These are phyloP conservation scores for Alternaria metachromatica DNA, from an alignment of 2,329 filamentous ascomycete genomes.

Conservation along the genomic window DNA sequence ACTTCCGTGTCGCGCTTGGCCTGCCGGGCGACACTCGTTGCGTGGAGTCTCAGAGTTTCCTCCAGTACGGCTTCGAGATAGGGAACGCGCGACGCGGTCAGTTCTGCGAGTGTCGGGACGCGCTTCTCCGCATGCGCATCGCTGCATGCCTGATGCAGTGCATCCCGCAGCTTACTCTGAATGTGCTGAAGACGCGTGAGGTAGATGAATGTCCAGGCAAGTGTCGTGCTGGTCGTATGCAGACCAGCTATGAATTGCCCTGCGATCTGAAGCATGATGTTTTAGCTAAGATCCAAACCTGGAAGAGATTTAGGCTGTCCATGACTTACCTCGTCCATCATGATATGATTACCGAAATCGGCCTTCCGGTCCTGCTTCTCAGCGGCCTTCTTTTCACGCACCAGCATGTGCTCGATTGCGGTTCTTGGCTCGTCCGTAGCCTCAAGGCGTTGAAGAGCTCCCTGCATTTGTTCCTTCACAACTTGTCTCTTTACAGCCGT, in stretches of 20 bases:
- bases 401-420: constrained; percentile 13
- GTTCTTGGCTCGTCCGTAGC: constrained; percentile 1
- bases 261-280: background rate
- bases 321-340: constrained; percentile 17
- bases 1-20: constrained; percentile 50
- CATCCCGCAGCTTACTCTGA: constrained; percentile 7
- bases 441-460: background rate
- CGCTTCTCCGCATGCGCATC: constrained; percentile 4
- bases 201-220: constrained; percentile 11
- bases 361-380: constrained; percentile 12
- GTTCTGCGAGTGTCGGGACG: constrained; percentile 1
- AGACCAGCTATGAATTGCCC: constrained; percentile 5
- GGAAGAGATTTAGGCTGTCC: background rate
- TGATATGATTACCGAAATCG: background rate
- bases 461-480: background rate
- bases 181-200: constrained; percentile 1
- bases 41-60: constrained; percentile 47
- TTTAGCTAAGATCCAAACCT: background rate
- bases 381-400: constrained; percentile 7
- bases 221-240: constrained; percentile 7
- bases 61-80: constrained; percentile 55
- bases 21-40: constrained; percentile 40
- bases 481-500: background rate
- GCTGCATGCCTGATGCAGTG: background rate
- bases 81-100: background rate